phyloP scores from a whole-genome alignment of 192 early-diverging fungal genomes.

The Physocladia obscura region DNA sequence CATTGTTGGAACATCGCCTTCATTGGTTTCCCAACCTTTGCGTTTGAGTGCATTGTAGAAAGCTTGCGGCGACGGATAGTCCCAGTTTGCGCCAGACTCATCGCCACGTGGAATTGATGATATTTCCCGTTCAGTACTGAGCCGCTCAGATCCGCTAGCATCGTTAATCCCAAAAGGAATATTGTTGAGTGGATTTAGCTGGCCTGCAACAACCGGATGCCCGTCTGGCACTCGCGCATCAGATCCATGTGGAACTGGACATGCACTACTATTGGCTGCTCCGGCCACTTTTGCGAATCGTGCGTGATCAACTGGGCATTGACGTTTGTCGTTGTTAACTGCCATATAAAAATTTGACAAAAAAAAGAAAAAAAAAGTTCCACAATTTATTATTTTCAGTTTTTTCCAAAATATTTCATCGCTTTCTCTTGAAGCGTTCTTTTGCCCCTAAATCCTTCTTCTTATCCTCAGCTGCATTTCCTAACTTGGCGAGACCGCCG shows the following conservation, averaged over 20 bases:
- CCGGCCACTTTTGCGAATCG: not conserved
- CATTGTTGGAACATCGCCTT: slow-evolving; percentile 82
- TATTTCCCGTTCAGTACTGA: slow-evolving; percentile 66
- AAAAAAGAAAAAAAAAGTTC: too few relatives aligned
- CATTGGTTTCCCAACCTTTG: slow-evolving; percentile 82
- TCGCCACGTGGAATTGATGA: slow-evolving; percentile 77
- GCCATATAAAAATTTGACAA: too few relatives aligned
- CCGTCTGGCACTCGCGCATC: not conserved
- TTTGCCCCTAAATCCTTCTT: slow-evolving; percentile 53
- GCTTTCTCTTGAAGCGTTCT: slow-evolving; percentile 56
- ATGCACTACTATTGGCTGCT: not conserved
- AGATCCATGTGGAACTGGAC: slow-evolving; percentile 1
- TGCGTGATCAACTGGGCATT: slow-evolving; percentile 62
- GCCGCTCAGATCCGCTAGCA: slow-evolving; percentile 23
- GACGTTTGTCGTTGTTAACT: too few relatives aligned
- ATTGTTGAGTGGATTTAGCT: slow-evolving; percentile 39
- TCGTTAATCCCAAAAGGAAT: slow-evolving; percentile 41
- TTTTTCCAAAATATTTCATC: slow-evolving; percentile 24
- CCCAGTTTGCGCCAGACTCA: slow-evolving; percentile 69
- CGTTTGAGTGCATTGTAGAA: slow-evolving; percentile 95
- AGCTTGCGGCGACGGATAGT: slow-evolving; percentile 77
- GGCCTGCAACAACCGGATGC: not conserved
- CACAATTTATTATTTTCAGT: too few relatives aligned
- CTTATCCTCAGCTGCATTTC: not conserved
- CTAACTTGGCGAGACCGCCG: slow-evolving; percentile 42